Percentiles rank a stretch among this genome's conserved stretches.
Evolutionary conservation across 176 grass and related monocot species (phyloP).

Genomic region (Carex pumila): DNA sequence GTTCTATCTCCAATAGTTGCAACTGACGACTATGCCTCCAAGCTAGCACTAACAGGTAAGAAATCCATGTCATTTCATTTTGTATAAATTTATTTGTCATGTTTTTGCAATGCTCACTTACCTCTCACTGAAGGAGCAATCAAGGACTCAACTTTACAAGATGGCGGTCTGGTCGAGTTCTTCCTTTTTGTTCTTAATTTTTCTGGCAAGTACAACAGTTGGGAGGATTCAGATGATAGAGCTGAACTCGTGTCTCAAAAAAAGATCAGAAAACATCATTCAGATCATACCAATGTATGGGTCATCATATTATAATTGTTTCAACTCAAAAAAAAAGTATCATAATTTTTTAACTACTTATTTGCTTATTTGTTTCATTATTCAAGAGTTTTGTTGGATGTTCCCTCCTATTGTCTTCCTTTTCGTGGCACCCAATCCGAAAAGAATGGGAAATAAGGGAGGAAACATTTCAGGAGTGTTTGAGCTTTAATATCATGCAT

Average conservation of each 20-base stretch:
- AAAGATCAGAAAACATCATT: conserved; percentile 37
- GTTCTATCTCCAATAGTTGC: conserved; percentile 38
- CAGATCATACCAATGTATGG: conserved; percentile 72
- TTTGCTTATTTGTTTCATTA: background rate
- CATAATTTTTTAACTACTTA: background rate
- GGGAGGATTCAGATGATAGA: conserved; percentile 32
- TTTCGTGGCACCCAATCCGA: background rate
- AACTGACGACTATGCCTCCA: conserved; percentile 29
- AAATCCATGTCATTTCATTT: conserved; percentile 16
- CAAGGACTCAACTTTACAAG: conserved; percentile 45
- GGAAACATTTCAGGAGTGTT: background rate
- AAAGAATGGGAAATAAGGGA: background rate
- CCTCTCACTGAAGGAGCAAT: conserved; percentile 43
- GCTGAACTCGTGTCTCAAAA: conserved; percentile 2
- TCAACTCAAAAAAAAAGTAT: too few relatives aligned
- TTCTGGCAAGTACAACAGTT: conserved; percentile 31
- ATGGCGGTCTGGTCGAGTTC: conserved; percentile 34
- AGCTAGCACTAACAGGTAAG: conserved; percentile 53
- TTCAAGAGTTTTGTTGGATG: background rate
- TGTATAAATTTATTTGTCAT: background rate
- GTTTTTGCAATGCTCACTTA: conserved; percentile 7
- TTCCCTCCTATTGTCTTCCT: background rate
- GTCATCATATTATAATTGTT: background rate
- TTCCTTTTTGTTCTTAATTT: conserved; percentile 56
- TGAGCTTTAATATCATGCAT: background rate